Conservation (phyloP, 164 flowering plant genomes). For the Chimonanthus praecox region DNA sequence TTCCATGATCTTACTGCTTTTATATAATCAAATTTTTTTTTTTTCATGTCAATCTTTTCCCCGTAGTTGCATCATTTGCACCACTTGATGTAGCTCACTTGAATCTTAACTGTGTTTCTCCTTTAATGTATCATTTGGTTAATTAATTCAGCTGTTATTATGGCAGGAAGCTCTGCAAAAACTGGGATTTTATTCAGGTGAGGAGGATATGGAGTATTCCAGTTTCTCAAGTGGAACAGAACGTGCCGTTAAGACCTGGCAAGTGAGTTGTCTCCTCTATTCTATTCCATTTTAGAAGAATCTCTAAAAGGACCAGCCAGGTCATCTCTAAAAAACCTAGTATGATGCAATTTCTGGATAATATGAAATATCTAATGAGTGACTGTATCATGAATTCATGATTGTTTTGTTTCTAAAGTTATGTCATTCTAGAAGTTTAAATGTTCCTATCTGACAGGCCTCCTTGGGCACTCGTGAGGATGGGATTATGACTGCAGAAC, state of each 20-base stretch:
- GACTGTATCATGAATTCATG: no score
- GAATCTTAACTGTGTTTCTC: background rate
- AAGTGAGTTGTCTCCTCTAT: slow-evolving; percentile 40
- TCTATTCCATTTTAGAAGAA: background rate
- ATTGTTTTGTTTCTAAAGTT: no score
- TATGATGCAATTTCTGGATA: background rate
- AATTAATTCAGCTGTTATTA: slow-evolving; percentile 8
- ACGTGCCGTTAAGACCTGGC: slow-evolving; percentile 96
- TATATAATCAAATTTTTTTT: no score
- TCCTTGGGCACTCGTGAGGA: slow-evolving; percentile 54
- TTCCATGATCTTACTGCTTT: background rate
- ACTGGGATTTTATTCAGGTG: slow-evolving; percentile 91
- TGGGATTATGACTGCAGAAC: slow-evolving; percentile 82
- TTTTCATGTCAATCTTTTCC: background rate
- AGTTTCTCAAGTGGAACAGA: slow-evolving; percentile 83
- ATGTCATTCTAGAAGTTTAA: background rate
- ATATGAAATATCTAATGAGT: no score
- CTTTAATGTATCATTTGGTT: background rate
- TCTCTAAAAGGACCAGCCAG: background rate
- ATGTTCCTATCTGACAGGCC: slow-evolving; percentile 39
- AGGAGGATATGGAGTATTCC: slow-evolving; percentile 81
- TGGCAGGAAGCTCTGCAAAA: slow-evolving; percentile 73
- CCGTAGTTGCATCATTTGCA: background rate
- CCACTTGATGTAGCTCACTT: background rate
- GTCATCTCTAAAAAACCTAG: background rate